Evolutionary conservation across 345 rosid genomes (phyloP).

Genomic region (Aquilaria yunnanensis): DNA sequence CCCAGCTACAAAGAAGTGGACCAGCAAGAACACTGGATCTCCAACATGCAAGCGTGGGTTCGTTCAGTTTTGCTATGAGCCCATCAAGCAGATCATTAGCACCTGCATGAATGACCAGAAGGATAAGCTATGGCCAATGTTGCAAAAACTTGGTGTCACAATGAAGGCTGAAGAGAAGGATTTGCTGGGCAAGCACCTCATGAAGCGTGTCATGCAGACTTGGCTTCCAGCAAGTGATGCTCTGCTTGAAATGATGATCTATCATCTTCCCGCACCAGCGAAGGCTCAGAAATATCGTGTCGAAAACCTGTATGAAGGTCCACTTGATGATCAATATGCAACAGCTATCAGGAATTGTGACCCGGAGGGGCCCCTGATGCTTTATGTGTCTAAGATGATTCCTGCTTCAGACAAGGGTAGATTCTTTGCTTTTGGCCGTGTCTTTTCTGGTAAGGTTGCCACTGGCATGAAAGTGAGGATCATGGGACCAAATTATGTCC

Average conservation of each 20-base stretch:
- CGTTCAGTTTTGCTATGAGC: conserved; percentile 79
- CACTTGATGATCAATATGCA: conserved; percentile 41
- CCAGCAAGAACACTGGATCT: conserved; percentile 58
- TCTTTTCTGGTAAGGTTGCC: conserved; percentile 55
- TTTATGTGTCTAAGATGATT: conserved; percentile 80
- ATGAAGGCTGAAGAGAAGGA: conserved; percentile 78
- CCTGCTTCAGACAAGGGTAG: conserved; percentile 80
- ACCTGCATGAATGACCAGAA: conserved; percentile 60
- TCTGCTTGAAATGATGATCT: conserved; percentile 68
- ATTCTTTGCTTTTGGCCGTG: conserved; percentile 79
- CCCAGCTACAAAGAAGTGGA: conserved; percentile 78
- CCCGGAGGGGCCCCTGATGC: conserved; percentile 73
- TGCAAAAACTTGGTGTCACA: conserved; percentile 45
- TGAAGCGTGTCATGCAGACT: conserved; percentile 81
- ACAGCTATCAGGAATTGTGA: conserved; percentile 62
- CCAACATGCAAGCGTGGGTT: conserved; percentile 71
- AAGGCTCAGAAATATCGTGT: conserved; percentile 55
- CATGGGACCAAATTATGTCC: conserved; percentile 75
- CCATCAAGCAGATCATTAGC: conserved; percentile 52
- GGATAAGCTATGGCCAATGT: conserved; percentile 73
- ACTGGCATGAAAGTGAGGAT: conserved; percentile 73
- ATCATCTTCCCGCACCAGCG: conserved; percentile 48
- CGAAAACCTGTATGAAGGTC: conserved; percentile 62
- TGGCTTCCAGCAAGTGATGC: conserved; percentile 53
- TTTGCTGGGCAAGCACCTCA: conserved; percentile 60